Evolutionary conservation across 352 stramenopile species (phyloP), one percentile per base, ranked within the genome.

Genomic region (Phytopythium sindhum): DNA sequence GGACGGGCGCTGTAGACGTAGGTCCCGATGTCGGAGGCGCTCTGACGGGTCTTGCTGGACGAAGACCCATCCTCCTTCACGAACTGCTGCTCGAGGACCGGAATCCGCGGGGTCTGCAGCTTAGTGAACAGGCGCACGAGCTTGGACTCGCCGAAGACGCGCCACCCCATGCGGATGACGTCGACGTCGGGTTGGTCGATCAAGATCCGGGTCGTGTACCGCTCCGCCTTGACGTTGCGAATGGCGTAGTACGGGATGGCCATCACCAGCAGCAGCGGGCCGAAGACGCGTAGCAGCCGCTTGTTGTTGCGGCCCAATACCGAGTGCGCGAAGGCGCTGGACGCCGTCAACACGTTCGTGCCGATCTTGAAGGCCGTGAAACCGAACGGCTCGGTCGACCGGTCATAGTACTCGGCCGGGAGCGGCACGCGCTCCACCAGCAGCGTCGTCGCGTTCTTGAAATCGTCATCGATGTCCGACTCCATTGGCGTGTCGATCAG

Each of bases 281-380:
- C 85, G 11, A 94, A 77, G 41, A 86, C 42, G 15, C 68, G 69
- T 21, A 91, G 73, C 58, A 93, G 64, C n/a, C 68, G 73, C 63
- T 88, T 91, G 69, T 90, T 90, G 31, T 76, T 72, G 19, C 64
- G 57, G 2, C 81, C 86, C 9, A 96, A 44, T 45, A 96, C 73
- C 17, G 80, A 88, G 50, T 93, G 85, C 0, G 85, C 79, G 64
- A 92, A 92, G 2, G 84, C 83, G 50, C 84, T 93, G 1, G 84
- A 93, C 2, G 87, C 85, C 3, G 67, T 89, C 21, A 96, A 62
- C 39, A 92, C 84, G 48, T 89, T 91, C 6, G 81, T 90, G 28
- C 87, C 87, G 17, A 90, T 84, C 63, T 96, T 96, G 63, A 96
- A 96, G 21, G 72, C 70, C 15, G 80, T 96, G 60, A 96, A 88